Base-by-base conservation (phyloP, 805 yeast genomes). In the Priceomyces melissophilus region DNA sequence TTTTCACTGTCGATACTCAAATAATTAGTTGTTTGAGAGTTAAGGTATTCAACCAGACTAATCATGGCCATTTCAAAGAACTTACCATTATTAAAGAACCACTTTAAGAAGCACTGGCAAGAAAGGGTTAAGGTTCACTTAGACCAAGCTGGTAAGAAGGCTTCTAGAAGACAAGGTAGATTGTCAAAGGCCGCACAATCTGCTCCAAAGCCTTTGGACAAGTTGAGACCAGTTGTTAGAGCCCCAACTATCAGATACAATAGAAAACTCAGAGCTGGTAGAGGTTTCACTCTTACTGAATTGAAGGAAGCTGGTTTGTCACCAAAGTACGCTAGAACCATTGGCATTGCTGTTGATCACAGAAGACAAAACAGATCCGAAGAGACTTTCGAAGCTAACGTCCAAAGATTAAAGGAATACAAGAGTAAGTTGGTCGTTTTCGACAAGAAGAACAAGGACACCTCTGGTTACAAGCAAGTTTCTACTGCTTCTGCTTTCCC, bases 71-170 rank as follows among this genome's bases (percentile, higher is more conserved):
- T 93, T 83, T 77, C 93, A 65, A 91, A 93, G 90, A 91, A 91
- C 81, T 83, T 89, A 81, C 96, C 98, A 82, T 80, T 91, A 80
- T 86, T 87, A 83, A 88, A 87, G 85, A 91, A 91, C 85, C 99
- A 93, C 82, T 91, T 91, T 96, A 86, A 97, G 83, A 91, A 91
- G 87, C 91, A 91, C 96, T 93, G 99, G 99, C 98, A 93, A 81
- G 96, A 88, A 78, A 87, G 98, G 71, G 99, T 93, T 82, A 87
- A 81, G 75, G 96, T 88, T 67, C 99, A 95, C 89, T 86, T 93
- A 72, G 97, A 93, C 91, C 99, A 93, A 82, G 96, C 99, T 69
- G 99, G 99, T 75, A 89, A 91, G 84, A 93, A 93, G 84, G 89
- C 78, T 67, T 83, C 95, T 56, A 89, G 99, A 84, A 86, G 99